These are phyloP conservation scores for Sarocladium oryzae DNA, from an alignment of 2,329 filamentous ascomycete species.

Conservation along the genomic window DNA sequence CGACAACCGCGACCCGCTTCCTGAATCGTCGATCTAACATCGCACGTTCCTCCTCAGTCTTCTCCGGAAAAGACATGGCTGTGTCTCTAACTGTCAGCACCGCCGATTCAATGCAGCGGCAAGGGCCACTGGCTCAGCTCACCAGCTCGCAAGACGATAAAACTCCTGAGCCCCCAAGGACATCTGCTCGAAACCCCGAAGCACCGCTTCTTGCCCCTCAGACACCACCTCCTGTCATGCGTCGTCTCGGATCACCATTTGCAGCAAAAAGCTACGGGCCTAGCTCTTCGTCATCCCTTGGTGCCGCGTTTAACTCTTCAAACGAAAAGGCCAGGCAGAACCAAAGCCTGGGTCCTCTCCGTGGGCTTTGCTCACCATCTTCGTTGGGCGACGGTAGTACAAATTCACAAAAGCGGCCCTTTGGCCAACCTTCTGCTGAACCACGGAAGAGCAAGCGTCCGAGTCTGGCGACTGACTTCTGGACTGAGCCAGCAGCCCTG, in stretches of 20 bases:
- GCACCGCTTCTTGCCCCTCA: not conserved
- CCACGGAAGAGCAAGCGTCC: constrained; percentile 45
- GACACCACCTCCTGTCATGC: constrained; percentile 12
- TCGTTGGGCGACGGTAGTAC: constrained; percentile 43
- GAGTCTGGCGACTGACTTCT: constrained; percentile 48
- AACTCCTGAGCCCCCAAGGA: constrained; percentile 12
- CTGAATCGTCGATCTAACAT: constrained; percentile 44
- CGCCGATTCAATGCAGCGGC: constrained; percentile 57
- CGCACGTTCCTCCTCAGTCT: constrained; percentile 39
- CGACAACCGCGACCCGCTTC: constrained; percentile 34
- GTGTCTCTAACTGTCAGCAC: constrained; percentile 58
- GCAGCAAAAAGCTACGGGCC: constrained; percentile 54
- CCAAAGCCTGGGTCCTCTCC: constrained; percentile 43
- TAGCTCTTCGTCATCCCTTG: constrained; percentile 47
- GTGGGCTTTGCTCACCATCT: constrained; percentile 46
- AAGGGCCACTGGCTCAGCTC: constrained; percentile 55
- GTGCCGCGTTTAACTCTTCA: constrained; percentile 27
- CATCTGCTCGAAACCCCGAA: not conserved
- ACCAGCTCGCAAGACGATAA: constrained; percentile 33
- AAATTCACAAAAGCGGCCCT: constrained; percentile 49
- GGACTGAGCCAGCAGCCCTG: constrained; percentile 36
- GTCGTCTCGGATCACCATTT: constrained; percentile 49
- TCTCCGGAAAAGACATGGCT: constrained; percentile 56
- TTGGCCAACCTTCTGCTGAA: constrained; percentile 39
- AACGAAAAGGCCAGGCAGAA: constrained; percentile 34